Base-by-base conservation (phyloP, 2,329 filamentous ascomycete species). In the Berkeleyomyces rouxiae region DNA sequence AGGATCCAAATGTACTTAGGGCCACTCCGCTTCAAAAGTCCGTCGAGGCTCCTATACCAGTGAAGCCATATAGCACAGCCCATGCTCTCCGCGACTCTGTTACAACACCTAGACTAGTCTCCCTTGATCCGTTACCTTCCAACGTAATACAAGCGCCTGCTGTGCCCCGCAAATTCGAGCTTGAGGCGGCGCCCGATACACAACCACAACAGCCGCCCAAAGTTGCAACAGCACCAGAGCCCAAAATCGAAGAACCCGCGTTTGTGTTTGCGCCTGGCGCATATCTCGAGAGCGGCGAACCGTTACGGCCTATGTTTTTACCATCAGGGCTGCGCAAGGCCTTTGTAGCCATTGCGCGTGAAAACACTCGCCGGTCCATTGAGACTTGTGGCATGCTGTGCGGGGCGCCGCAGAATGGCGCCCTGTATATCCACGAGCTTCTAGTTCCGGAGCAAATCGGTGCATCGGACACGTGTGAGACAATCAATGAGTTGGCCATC, bases 371-470 rank as follows among this genome's bases (percentile, higher is more conserved):
- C 39, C 78, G 79, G 3, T 95, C 95, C 43, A 79, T 97, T 16
- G 93, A 99, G 74, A 97, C 93, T 67, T 97, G 93, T 71, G 93
- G 92, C 43, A 92, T 99, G 67, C 80, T 99, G 9, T 95, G 90
- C 70, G 93, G 92, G 6, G 92, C 89, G 0, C 78, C 91, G 0
- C 87, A 96, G 69, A 92, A 91, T 67, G 96, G 96, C 70, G 93
- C 93, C 0, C 78, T 99, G 2, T 97, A 97, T 74, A 85, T 99
- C 64, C 89, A 86, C 4, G 85, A 86, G 63, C 81, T 99, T 4
- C 80, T 99, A 33, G 91, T 99, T 31, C 93, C 93, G 0, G 88
- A 95, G 70, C 93, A 99, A 72, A 87, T 84, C 61, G 86, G 87
- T 69, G 96, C 92, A 0, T 85, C 86, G 2, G 92, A 99, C 70